Evolutionary conservation across 202 grass and related monocot genomes (phyloP).

Genomic region (Dendrocalamus latiflorus): DNA sequence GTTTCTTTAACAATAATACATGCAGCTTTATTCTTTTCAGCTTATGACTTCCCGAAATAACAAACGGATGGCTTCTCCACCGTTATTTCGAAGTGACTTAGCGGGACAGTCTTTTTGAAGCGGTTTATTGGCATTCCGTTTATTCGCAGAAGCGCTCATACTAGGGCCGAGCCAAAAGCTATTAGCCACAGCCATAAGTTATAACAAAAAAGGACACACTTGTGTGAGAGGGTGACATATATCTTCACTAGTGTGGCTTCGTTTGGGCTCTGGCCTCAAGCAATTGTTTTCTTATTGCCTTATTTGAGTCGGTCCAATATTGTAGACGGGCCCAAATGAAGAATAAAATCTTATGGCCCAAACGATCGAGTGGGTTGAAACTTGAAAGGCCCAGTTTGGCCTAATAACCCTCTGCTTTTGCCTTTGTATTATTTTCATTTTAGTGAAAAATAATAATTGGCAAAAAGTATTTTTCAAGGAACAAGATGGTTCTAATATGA

Average conservation of each 20-base stretch:
- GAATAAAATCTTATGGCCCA: neutral
- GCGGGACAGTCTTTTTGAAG: too few species aligned
- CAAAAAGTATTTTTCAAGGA: neutral
- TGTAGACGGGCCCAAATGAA: neutral
- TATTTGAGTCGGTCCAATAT: neutral
- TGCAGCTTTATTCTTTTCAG: neutral
- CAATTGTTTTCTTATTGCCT: neutral
- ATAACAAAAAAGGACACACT: too few species aligned
- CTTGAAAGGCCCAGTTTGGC: neutral
- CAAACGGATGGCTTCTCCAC: too few species aligned
- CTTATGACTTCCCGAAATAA: too few species aligned
- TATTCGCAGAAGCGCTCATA: accelerated
- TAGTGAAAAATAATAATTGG: neutral
- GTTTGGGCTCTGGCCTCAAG: neutral
- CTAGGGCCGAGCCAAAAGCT: too few species aligned
- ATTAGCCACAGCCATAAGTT: too few species aligned
- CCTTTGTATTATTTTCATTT: neutral
- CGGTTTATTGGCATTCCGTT: too few species aligned
- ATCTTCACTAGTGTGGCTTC: neutral
- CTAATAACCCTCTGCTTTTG: neutral
- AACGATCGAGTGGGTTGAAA: neutral
- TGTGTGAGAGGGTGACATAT: neutral
- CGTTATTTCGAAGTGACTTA: too few species aligned
- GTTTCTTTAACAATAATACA: too few species aligned
- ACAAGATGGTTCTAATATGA: neutral